Base-by-base conservation (phyloP, 495 filamentous ascomycete species). In the Usnea hakonensis region DNA sequence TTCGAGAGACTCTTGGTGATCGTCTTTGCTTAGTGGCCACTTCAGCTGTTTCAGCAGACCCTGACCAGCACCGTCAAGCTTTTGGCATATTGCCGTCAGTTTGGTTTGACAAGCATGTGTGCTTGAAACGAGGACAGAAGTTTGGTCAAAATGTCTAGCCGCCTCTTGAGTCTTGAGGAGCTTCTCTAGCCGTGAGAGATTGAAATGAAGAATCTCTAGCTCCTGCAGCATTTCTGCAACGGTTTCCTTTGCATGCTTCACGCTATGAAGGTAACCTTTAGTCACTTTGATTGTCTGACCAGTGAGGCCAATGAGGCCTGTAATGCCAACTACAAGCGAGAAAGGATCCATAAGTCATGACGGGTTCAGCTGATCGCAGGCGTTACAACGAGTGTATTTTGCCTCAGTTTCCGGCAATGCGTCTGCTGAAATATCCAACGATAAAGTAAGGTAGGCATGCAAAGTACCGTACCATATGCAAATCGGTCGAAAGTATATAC, bases 1-100 rank as follows among this genome's bases (percentile, higher is more conserved):
- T 23, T 5, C 58, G 0, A 60, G 28, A 35, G 48, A 23, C 58
- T 60, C 37, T 74, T 55, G 55, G 44, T 58, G 61, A 21, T 60
- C 61, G 4, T 57, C 52, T 13, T 52, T 23, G 32, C 21, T 41
- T n/a, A 64, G 46, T 1, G 38, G 54, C 61, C 55, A 58, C 46
- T 52, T 52, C 19, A 53, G 53, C 11, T 26, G 37, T 23, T 44
- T 35, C 37, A 33, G 23, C n/a, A 58, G 58, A 36, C 41, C 46
- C 19, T 19, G 28, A 1, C 21, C 19, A 44, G 44, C 32, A 19
- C 33, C 33, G 26, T 16, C 23, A 10, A 65, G 54, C 53, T 61
- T 62, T 10, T 50, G 2, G 19, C 43, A 37, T 16, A 65, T 41
- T 11, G 23, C 23, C 10, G 16, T 9, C 19, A 65, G 26, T 53